Conservation (phyloP, 139 green algal species). For the Protoeuglena noctilucae region DNA sequence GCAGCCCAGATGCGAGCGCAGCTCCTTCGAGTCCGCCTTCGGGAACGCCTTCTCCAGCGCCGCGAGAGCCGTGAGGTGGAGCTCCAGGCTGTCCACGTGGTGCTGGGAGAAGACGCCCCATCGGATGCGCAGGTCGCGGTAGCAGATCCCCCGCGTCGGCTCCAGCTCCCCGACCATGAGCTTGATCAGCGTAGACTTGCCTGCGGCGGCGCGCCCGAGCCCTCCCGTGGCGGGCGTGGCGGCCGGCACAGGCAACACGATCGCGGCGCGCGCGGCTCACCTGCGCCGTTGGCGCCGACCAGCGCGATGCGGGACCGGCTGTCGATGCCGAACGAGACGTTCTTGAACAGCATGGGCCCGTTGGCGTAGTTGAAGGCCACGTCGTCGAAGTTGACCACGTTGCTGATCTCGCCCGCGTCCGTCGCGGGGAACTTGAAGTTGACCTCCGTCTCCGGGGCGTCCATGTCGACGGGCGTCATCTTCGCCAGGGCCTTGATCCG, state of each 20-base stretch:
- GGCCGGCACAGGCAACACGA: constrained; percentile 2
- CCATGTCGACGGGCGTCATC: constrained; percentile 48
- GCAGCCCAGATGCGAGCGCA: constrained; percentile 51
- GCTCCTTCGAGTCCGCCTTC: constrained; percentile 10
- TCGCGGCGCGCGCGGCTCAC: not conserved
- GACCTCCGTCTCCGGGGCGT: constrained; percentile 35
- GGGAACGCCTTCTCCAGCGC: constrained; percentile 6
- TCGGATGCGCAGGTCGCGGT: constrained; percentile 50
- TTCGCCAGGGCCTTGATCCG: constrained; percentile 85
- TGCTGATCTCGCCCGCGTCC: constrained; percentile 15
- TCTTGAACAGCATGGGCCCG: constrained; percentile 41
- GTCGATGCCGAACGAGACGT: constrained; percentile 77
- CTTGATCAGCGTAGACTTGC: constrained; percentile 80
- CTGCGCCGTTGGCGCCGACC: constrained; percentile 71
- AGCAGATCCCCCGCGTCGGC: constrained; percentile 31
- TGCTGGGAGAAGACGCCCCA: constrained; percentile 90
- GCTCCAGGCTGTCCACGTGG: constrained; percentile 87
- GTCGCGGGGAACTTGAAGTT: constrained; percentile 50
- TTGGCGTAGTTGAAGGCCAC: constrained; percentile 54
- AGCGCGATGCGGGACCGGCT: constrained; percentile 64
- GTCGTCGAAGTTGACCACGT: constrained; percentile 8
- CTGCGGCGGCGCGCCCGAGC: constrained; percentile 32
- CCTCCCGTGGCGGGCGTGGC: constrained; percentile 2
- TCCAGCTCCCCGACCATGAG: constrained; percentile 56
- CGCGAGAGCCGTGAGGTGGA: constrained; percentile 55